Evolutionary conservation across 2,329 filamentous ascomycete genomes (phyloP), one percentile per base, ranked within the genome.

Genomic region (Colletotrichum sp.): DNA sequence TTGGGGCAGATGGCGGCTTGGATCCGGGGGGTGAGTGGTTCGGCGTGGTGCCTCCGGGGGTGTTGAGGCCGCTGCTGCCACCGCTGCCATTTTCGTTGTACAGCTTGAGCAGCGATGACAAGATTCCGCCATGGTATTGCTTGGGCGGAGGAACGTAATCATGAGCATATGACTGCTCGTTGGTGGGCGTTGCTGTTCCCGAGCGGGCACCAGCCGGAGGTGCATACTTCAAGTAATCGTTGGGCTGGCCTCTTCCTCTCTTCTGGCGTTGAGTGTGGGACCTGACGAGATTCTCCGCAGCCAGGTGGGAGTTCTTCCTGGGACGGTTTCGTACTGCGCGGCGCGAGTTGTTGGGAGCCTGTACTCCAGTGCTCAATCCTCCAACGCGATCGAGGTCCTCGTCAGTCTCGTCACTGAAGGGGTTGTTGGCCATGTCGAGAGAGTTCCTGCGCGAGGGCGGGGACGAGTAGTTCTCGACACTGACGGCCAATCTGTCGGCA

Each of bases 51-150:
- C 84, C 82, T 8, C 80, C 81, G 16, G 88, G 87, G 2, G 88
- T 89, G 78, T 82, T 88, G 44, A 81, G 78, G 16, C 84, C 86
- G 77, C 86, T 87, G 70, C 81, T 84, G 16, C 81, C 84, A 49
- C 79, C 79, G 78, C 79, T 84, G 72, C 78, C 81, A 75, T 79
- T 79, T 76, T 91, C 87, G 75, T 92, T 89, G 80, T 95, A 93
- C 12, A 96, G 88, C 82, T 93, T 95, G 66, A 97, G 86, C 0
- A 98, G 86, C 0, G 92, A 93, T 4, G 93, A 92, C 2, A 98
- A 86, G 63, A 96, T 91, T 34, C 95, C 94, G 34, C 93, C 93
- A 66, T 93, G 91, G 82, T 95, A 96, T 77, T 93, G 90, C 26
- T 88, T 85, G 6, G 94, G 94, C 57, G 89, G 88, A 60, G 93